Base-by-base conservation (phyloP, 805 yeast species). In the Debaryomyces tyrocola region DNA sequence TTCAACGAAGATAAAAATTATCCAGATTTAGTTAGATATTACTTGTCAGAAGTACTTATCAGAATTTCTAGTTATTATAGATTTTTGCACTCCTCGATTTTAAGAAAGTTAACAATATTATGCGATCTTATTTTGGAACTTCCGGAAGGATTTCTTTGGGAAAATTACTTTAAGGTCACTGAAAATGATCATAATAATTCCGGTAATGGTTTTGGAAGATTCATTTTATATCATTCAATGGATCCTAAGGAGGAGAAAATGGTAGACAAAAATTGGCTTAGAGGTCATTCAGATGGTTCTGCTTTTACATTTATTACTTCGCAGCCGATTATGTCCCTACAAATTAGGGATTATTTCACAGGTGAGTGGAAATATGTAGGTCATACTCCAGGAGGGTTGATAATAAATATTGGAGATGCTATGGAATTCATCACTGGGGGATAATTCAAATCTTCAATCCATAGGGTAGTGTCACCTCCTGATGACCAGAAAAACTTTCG, bases 381-480 rank as follows among this genome's bases (percentile, higher is more conserved):
- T 2, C 67, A 63, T 45, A 55, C 56, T 10, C 67, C 66, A 8
- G 58, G 58, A 18, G 64, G 58, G 11, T 57, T 63, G 11, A 62
- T 63, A 41, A 67, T 63, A 4, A 63, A 63, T 38, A 56, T 62
- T 20, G 66, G 64, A 2, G 68, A 63, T 49, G 60, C 66, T 3
- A 53, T 63, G 60, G 68, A 62, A 42, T 62, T 63, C 42, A 62
- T 62, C 41, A 57, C 67, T 11, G 68, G 67, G 12, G 66, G 64
- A 2, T 62, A 55, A 41, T 62, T 62, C 51, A 61, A 61, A 42
- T 54, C 60, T 14, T 55, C 60, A 4, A 57, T 62, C 33, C 66
- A 62, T 46, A 49, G 65, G 40, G 66, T 62, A 4, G 58, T 62
- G 17, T 45, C 60, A 8, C 64, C 66, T 2, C 66, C 66, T 3